These are phyloP conservation scores for Verbena officinalis DNA, from an alignment of 257 asterid genomes.

Conservation along the genomic window DNA sequence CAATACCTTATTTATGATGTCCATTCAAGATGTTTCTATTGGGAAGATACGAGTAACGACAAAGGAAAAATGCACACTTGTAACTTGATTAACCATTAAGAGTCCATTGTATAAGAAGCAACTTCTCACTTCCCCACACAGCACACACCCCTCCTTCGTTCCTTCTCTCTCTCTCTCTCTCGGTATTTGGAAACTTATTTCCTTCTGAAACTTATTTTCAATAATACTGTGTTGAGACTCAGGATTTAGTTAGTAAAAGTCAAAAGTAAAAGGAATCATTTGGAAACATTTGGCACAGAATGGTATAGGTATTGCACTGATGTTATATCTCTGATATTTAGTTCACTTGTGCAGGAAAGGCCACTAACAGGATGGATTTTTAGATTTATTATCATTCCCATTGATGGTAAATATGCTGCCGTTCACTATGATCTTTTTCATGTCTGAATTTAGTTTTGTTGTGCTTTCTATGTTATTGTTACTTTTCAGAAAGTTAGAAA, in stretches of 20 bases:
- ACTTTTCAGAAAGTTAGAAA: slow-evolving; percentile 11
- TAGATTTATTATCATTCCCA: slow-evolving; percentile 26
- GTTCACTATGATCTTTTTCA: neutral
- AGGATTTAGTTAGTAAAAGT: neutral
- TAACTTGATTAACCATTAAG: too few species aligned
- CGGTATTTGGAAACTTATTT: too few species aligned
- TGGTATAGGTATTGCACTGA: neutral
- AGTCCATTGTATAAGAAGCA: too few species aligned
- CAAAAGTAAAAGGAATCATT: slow-evolving; percentile 3
- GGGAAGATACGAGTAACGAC: too few species aligned
- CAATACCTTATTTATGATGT: too few species aligned
- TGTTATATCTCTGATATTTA: slow-evolving; percentile 25
- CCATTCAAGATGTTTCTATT: too few species aligned
- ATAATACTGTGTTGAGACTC: neutral
- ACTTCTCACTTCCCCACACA: too few species aligned
- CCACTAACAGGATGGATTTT: slow-evolving; percentile 36
- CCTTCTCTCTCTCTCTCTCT: too few species aligned
- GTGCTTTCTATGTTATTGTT: neutral
- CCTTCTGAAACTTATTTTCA: slow-evolving; percentile 6
- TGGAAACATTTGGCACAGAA: neutral
- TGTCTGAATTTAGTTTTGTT: slow-evolving; percentile 7
- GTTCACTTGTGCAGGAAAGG: slow-evolving; percentile 43
- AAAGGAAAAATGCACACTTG: too few species aligned
- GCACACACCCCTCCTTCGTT: too few species aligned
- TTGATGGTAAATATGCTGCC: slow-evolving; percentile 42